A percentile compares a stretch with the other conserved stretches of the same genome.
Evolutionary conservation across 2,329 filamentous ascomycete species (phyloP).

Genomic region (Pyrenophora tritici-repentis): DNA sequence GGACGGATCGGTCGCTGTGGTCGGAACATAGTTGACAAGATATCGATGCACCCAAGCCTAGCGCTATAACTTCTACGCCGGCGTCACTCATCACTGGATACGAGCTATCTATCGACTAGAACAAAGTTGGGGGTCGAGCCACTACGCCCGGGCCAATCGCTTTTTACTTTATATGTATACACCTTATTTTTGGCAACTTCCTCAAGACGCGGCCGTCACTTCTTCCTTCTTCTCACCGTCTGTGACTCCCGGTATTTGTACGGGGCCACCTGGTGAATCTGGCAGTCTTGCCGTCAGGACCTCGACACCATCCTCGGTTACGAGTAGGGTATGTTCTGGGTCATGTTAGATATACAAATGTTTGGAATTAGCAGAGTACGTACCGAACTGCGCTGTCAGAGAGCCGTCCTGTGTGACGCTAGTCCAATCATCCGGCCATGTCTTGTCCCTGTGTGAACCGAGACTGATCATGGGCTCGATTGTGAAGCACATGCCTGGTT

Average conservation of each 20-base stretch:
- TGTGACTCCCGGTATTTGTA: slow-evolving; percentile 59
- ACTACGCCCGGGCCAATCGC: too few species aligned
- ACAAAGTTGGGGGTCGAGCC: too few species aligned
- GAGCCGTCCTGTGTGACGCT: slow-evolving; percentile 90
- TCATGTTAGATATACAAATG: slow-evolving; percentile 15
- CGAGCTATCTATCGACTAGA: too few species aligned
- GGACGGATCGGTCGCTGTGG: slow-evolving; percentile 9
- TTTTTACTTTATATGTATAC: too few species aligned
- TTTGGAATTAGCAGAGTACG: slow-evolving; percentile 33
- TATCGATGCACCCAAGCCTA: too few species aligned
- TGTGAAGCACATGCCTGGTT: slow-evolving; percentile 97
- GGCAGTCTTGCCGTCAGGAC: slow-evolving; percentile 74
- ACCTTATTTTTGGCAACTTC: background rate
- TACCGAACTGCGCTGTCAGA: slow-evolving; percentile 89
- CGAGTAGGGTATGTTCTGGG: slow-evolving; percentile 77
- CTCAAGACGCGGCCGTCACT: slow-evolving; percentile 24
- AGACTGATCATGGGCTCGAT: slow-evolving; percentile 98
- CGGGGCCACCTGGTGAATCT: slow-evolving; percentile 75
- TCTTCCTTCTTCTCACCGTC: slow-evolving; percentile 31
- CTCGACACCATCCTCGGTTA: slow-evolving; percentile 82
- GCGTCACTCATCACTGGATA: too few species aligned
- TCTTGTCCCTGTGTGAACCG: slow-evolving; percentile 88
- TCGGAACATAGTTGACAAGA: background rate
- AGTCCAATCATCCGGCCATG: slow-evolving; percentile 99
- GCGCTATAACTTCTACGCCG: too few species aligned